Percentiles rank a stretch among this genome's conserved stretches.
Evolutionary conservation across 495 filamentous ascomycete genomes (phyloP).

Genomic region (Penicillium crystallinum): DNA sequence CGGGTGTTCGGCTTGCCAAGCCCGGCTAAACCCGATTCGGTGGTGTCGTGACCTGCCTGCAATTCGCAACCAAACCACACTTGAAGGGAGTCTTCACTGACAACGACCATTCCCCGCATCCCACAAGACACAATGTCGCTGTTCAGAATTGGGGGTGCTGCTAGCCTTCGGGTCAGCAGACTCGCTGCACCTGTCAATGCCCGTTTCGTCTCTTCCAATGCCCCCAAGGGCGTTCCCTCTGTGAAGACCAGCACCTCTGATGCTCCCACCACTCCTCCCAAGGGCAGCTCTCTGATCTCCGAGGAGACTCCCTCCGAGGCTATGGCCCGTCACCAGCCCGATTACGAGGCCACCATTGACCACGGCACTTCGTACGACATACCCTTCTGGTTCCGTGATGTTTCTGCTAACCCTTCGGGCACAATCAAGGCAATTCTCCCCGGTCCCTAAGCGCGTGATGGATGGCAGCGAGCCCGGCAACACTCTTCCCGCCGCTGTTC

Average conservation of each 20-base stretch:
- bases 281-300: slow-evolving; percentile 45
- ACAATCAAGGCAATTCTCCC: slow-evolving; percentile 69
- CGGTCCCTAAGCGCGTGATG: slow-evolving; percentile 80
- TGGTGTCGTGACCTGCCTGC: slow-evolving; percentile 34
- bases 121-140: slow-evolving; percentile 39
- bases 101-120: slow-evolving; percentile 18
- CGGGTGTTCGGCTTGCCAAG: slow-evolving; percentile 41
- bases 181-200: slow-evolving; percentile 31
- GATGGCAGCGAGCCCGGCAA: slow-evolving; percentile 82
- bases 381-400: slow-evolving; percentile 1
- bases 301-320: slow-evolving; percentile 48
- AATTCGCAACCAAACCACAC: slow-evolving; percentile 36
- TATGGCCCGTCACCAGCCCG: slow-evolving; percentile 62
- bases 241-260: slow-evolving; percentile 41
- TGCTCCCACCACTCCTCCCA: slow-evolving; percentile 32
- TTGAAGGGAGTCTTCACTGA: slow-evolving; percentile 17
- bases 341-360: slow-evolving; percentile 73
- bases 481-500: slow-evolving; percentile 69
- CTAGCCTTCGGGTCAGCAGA: slow-evolving; percentile 33
- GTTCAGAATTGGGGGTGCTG: slow-evolving; percentile 37
- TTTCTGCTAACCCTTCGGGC: slow-evolving; percentile 19
- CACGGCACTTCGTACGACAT: slow-evolving; percentile 70
- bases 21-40: slow-evolving; percentile 39
- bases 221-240: slow-evolving; percentile 18
- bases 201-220: slow-evolving; percentile 31